Base-by-base conservation (phyloP, 1,139 yeast species). In the Yamadazyma blattariae region DNA sequence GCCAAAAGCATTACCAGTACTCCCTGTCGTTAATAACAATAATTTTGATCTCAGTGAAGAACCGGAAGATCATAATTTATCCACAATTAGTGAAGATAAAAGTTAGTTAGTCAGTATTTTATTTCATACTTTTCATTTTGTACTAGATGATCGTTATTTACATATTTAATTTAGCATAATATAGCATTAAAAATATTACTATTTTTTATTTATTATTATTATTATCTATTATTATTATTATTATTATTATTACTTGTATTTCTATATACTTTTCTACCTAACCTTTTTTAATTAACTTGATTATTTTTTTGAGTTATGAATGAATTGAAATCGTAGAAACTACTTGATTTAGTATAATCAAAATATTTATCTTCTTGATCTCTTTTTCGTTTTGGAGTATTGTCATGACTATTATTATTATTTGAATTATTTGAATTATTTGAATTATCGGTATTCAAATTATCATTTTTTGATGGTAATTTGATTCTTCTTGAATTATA, bases 251-350 rank as follows among this genome's bases (percentile, higher is more conserved):
- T n/a, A n/a, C n/a, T 26, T 15, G 9, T 26, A 6, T 15, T 26
- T 26, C 20, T 17, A 16, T 26, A 12, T 16, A 6, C 21, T 15
- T 27, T 27, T 17, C 15, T 17, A n/a, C 4, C 17, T n/a, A n/a
- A n/a, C 21, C 30, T 28, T 9, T 13, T 20, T 15, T 21, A 22
- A 24, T 20, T 15, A 10, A 25, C 13, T 21, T 32, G 16, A 17
- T 19, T 11, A 18, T 36, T 42, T 32, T 53, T 47, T 39, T 59
- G 64, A 33, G 57, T 56, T 59, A 67, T 64, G 39, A 61, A 67
- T 9, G 69, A 56, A 30, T 59, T 52, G 38, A 67, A 67, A 45
- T 67, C 70, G 41, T 66, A 64, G 27, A 47, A 44, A 32, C 50
- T 47, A 5, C 42, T 33, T 7, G 47, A 39, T 20, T 47, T 45